These are phyloP conservation scores for Phytophthora cactorum DNA, from an alignment of 352 stramenopile genomes.

Conservation along the genomic window DNA sequence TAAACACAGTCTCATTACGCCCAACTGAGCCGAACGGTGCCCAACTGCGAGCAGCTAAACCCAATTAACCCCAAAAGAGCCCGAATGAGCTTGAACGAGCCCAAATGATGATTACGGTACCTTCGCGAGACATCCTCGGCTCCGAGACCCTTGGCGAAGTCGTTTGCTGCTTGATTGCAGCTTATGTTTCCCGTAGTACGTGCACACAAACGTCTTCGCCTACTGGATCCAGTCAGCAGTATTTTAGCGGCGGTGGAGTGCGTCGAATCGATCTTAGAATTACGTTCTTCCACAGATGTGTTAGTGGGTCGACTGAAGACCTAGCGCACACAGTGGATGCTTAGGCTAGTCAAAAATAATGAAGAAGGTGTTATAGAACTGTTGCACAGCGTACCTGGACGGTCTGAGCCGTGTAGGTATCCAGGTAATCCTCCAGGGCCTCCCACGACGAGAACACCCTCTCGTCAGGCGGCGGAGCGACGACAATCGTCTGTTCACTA, in stretches of 20 bases:
- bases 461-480: neutral
- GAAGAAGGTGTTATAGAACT: neutral
- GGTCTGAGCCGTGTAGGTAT: neutral
- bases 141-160: neutral
- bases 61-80: neutral
- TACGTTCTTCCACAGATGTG: neutral
- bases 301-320: neutral
- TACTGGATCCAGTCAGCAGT: neutral
- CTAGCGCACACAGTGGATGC: neutral
- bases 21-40: neutral
- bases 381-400: neutral
- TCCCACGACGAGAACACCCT: neutral
- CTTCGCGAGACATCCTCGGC: neutral
- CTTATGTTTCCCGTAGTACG: neutral
- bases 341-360: neutral
- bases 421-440: neutral
- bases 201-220: slow-evolving; percentile 1
- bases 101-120: neutral
- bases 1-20: neutral
- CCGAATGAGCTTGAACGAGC: neutral
- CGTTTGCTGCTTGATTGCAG: neutral
- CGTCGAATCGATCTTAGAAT: neutral
- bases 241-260: neutral
- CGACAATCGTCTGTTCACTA: neutral
- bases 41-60: too few relatives aligned